Evolutionary conservation across 345 rosid genomes (phyloP).

Genomic region (Chamaenerion angustifolium): DNA sequence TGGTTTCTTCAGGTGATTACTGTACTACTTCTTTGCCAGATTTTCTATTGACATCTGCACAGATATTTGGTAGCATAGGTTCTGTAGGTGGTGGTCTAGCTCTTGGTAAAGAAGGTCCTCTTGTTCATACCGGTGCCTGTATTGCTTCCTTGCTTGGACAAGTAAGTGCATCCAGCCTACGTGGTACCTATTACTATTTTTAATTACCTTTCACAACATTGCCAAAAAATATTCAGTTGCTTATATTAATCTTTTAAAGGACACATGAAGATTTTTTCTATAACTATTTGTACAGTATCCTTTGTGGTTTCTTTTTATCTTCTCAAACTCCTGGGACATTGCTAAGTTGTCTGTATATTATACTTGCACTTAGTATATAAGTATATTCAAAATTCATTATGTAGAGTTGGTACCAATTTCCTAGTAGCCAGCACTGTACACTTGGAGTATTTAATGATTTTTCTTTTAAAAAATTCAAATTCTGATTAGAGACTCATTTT

Average conservation of each 20-base stretch:
- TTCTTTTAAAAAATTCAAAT: neutral
- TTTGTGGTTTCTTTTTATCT: no score
- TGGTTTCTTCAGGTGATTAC: neutral
- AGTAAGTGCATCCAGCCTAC: constrained; percentile 22
- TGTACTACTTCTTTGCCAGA: neutral
- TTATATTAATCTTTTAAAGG: neutral
- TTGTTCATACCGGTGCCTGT: constrained; percentile 95
- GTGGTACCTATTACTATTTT: neutral
- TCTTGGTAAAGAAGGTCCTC: constrained; percentile 94
- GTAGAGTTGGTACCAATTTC: no score
- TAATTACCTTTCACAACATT: neutral
- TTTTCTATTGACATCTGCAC: constrained; percentile 10
- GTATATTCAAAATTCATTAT: no score
- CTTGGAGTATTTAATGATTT: neutral
- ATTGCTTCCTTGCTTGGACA: constrained; percentile 98
- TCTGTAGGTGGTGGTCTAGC: constrained; percentile 98
- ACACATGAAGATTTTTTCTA: no score
- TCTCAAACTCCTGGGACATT: no score
- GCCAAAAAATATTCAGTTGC: neutral
- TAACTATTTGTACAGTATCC: no score
- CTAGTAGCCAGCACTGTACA: no score
- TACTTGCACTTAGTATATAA: no score
- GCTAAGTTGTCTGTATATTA: no score
- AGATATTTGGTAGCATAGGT: constrained; percentile 98
- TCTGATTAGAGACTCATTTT: neutral